phyloP scores from a whole-genome alignment of 805 yeast species.

The Zygosaccharomyces kombuchaensis region DNA sequence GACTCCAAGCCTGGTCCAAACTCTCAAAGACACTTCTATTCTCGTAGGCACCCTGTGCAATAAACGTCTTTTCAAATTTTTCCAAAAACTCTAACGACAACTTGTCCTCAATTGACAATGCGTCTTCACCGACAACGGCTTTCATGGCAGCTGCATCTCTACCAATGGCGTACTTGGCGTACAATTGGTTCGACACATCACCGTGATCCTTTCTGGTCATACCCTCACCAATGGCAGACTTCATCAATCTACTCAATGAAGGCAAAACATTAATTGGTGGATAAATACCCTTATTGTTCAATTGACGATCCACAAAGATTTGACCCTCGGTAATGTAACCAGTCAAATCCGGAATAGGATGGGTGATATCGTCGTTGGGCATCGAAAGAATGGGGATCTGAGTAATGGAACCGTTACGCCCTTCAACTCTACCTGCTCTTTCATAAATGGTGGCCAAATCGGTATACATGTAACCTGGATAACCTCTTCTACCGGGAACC shows the following conservation, averaged over 20 bases:
- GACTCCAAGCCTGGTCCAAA: slow-evolving; percentile 96
- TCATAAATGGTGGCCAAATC: slow-evolving; percentile 98
- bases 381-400: slow-evolving; percentile 98
- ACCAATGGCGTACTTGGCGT: slow-evolving; percentile 99
- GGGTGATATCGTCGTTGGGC: slow-evolving; percentile 99
- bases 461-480: slow-evolving; percentile 99
- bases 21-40: slow-evolving; percentile 92
- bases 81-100: slow-evolving; percentile 95
- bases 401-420: slow-evolving; percentile 98
- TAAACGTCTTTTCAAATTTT: slow-evolving; percentile 93
- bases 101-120: slow-evolving; percentile 95
- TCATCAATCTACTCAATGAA: slow-evolving; percentile 96
- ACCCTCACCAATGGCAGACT: slow-evolving; percentile 99
- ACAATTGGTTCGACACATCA: slow-evolving; percentile 97
- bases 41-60: slow-evolving; percentile 95
- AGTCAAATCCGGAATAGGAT: slow-evolving; percentile 99
- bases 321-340: slow-evolving; percentile 99
- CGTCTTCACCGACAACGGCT: slow-evolving; percentile 99
- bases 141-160: slow-evolving; percentile 99
- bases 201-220: slow-evolving; percentile 99
- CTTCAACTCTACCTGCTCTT: slow-evolving; percentile 99
- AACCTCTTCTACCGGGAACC: slow-evolving; percentile 99
- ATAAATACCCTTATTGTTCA: slow-evolving; percentile 93
- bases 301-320: slow-evolving; percentile 94
- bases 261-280: slow-evolving; percentile 99